These are phyloP conservation scores for Aspergillus bombycis DNA, from an alignment of 2,329 filamentous ascomycete species.

Conservation along the genomic window DNA sequence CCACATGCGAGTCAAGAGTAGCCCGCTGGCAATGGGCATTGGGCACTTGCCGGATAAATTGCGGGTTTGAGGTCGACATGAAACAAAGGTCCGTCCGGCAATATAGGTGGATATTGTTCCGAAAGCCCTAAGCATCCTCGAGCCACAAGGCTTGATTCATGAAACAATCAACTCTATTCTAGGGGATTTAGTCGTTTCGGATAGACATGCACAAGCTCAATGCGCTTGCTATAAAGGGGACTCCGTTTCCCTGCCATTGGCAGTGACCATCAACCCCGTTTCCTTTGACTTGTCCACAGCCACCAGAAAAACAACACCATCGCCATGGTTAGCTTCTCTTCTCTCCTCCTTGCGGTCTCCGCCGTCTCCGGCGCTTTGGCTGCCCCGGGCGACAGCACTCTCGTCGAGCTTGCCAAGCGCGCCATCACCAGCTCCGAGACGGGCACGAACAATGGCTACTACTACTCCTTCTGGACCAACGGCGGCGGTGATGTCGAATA, in stretches of 20 bases:
- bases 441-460: constrained; percentile 49
- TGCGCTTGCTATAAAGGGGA: background rate
- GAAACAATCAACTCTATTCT: background rate
- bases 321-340: constrained; percentile 19
- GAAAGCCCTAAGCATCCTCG: background rate
- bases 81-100: background rate
- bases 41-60: background rate
- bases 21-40: background rate
- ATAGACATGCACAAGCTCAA: background rate
- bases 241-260: background rate
- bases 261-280: background rate
- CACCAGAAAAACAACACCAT: background rate
- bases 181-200: background rate
- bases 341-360: constrained; percentile 14
- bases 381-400: constrained; percentile 5
- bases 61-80: background rate
- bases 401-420: constrained; percentile 17
- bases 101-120: background rate
- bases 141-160: background rate
- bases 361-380: constrained; percentile 13
- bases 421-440: constrained; percentile 17
- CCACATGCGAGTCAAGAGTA: background rate
- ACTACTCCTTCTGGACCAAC: constrained; percentile 56
- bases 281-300: background rate
- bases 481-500: constrained; percentile 50